Conservation (phyloP, 2,329 filamentous ascomycete genomes). For the Diaporthe longicolla region DNA sequence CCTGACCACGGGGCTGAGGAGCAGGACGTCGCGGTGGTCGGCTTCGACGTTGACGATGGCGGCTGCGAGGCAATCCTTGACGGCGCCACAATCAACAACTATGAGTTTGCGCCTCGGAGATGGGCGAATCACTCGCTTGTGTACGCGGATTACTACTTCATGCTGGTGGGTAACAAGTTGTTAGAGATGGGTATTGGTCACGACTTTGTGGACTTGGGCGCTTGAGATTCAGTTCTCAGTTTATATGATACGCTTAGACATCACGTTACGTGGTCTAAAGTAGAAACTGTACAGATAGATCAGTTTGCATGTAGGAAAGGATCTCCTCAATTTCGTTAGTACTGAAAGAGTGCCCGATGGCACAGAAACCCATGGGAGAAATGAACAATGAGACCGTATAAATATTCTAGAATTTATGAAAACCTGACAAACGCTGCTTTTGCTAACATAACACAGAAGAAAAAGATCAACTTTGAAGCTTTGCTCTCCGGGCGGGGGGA, state of each 20-base stretch:
- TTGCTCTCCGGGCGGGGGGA: too few species aligned
- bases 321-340: too few species aligned
- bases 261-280: background rate
- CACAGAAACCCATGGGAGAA: too few species aligned
- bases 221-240: background rate
- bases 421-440: too few species aligned
- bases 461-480: too few species aligned
- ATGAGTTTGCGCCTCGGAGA: conserved; percentile 58
- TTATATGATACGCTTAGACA: background rate
- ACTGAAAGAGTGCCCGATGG: too few species aligned
- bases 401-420: too few species aligned
- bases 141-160: conserved; percentile 64
- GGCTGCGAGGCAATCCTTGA: conserved; percentile 60
- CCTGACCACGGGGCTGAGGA: conserved; percentile 45
- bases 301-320: background rate
- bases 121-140: conserved; percentile 63
- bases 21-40: conserved; percentile 42
- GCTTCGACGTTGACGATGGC: conserved; percentile 39
- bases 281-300: background rate
- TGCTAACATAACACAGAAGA: too few species aligned
- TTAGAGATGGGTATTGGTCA: conserved; percentile 49
- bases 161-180: conserved; percentile 62
- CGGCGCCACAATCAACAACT: conserved; percentile 63
- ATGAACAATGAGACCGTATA: too few species aligned
- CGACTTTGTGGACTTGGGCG: background rate